Conservation (phyloP, 352 stramenopile genomes). For the Phytophthora megakarya region DNA sequence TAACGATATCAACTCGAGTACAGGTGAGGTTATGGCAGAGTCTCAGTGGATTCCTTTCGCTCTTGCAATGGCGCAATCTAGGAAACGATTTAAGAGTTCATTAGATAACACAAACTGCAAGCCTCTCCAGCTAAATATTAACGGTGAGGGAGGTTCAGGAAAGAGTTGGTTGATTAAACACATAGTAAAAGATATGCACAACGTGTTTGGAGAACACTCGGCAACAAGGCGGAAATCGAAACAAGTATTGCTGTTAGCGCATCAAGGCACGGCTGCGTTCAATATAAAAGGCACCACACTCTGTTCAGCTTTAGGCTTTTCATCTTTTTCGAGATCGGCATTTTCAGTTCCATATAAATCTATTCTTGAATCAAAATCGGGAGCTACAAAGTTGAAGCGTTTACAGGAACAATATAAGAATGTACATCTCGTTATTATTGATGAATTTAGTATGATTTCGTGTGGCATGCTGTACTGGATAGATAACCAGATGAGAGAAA, state of each 20-base stretch:
- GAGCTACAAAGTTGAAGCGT: neutral
- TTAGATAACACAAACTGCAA: neutral
- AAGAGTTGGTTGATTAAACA: constrained; percentile 5
- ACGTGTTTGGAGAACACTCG: neutral
- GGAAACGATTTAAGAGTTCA: neutral
- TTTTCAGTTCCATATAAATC: constrained; percentile 4
- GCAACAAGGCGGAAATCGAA: neutral
- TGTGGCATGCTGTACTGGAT: constrained; percentile 10
- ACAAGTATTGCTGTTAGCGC: neutral
- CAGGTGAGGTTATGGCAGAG: neutral
- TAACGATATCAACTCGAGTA: neutral
- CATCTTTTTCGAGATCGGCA: constrained; percentile 1
- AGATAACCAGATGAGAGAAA: neutral
- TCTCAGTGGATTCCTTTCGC: neutral
- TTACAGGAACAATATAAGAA: neutral
- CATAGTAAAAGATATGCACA: constrained; percentile 2
- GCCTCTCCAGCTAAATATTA: constrained; percentile 1
- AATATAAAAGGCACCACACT: constrained; percentile 8
- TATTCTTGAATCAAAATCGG: neutral
- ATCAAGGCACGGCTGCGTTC: constrained; percentile 2
- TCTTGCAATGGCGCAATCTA: constrained; percentile 2
- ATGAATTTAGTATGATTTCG: constrained; percentile 3
- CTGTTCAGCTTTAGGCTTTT: neutral
- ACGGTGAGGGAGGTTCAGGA: neutral
- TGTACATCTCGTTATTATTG: constrained; percentile 3